Evolutionary conservation across 192 early-diverging fungal species (phyloP).

Genomic region (Coemansia sp.): DNA sequence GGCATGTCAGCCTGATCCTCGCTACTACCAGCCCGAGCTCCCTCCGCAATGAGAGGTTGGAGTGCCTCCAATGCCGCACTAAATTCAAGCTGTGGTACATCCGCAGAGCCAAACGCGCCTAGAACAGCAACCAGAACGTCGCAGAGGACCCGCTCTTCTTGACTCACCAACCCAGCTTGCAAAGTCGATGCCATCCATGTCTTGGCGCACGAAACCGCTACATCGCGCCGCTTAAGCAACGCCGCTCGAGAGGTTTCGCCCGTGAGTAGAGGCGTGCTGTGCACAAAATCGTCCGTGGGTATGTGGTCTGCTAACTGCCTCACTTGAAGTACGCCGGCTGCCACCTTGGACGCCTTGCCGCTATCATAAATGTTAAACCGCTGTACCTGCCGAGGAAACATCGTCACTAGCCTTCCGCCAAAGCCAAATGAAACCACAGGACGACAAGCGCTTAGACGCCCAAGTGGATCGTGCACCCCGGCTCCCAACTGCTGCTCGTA

Average conservation of each 20-base stretch:
- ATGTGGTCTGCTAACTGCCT: slow-evolving; percentile 53
- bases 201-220: slow-evolving; percentile 28
- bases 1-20: background rate
- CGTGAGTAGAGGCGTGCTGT: slow-evolving; percentile 56
- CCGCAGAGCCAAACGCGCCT: slow-evolving; percentile 16
- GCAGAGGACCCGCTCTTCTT: slow-evolving; percentile 30
- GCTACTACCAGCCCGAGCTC: slow-evolving; percentile 33
- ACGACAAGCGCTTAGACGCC: slow-evolving; percentile 33
- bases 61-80: slow-evolving; percentile 51
- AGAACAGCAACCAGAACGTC: slow-evolving; percentile 28
- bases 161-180: background rate
- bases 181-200: slow-evolving; percentile 13
- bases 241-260: slow-evolving; percentile 64
- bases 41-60: slow-evolving; percentile 50
- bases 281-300: slow-evolving; percentile 2
- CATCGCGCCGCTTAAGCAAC: slow-evolving; percentile 55
- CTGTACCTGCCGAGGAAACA: slow-evolving; percentile 66
- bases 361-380: slow-evolving; percentile 49
- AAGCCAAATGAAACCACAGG: slow-evolving; percentile 74
- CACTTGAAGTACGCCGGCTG: slow-evolving; percentile 57
- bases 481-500: slow-evolving; percentile 1
- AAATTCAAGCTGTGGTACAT: slow-evolving; percentile 13
- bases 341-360: slow-evolving; percentile 43
- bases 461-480: slow-evolving; percentile 21
- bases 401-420: slow-evolving; percentile 67